Evolutionary conservation across 2,329 filamentous ascomycete genomes (phyloP).

Genomic region (Sarocladiaceae sp.): DNA sequence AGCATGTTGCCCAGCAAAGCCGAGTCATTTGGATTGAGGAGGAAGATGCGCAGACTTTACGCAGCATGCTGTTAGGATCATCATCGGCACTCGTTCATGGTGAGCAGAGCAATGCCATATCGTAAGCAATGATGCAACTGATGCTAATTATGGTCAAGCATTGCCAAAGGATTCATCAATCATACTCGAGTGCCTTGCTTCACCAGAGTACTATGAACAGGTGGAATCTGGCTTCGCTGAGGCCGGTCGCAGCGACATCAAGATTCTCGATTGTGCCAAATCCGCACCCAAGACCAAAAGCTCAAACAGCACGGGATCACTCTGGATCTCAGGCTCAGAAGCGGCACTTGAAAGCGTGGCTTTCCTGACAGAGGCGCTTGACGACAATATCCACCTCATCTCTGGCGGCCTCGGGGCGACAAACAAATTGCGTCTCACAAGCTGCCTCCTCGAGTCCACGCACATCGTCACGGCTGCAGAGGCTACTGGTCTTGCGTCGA

Average conservation of each 20-base stretch:
- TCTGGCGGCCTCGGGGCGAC: conserved; percentile 42
- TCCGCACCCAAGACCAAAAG: not conserved
- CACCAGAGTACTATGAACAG: not conserved
- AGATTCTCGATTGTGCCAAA: not conserved
- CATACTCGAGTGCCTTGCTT: not conserved
- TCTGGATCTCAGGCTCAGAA: conserved; percentile 52
- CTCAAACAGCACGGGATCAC: conserved; percentile 29
- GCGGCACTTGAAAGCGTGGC: conserved; percentile 44
- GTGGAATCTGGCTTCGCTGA: not conserved
- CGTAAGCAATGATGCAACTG: not conserved
- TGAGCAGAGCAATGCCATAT: conserved; percentile 8
- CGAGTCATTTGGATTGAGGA: not conserved
- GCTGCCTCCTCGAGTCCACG: conserved; percentile 45
- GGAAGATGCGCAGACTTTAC: not conserved
- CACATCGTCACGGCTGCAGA: conserved; percentile 46
- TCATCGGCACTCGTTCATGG: not conserved
- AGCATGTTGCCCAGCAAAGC: conserved; percentile 4
- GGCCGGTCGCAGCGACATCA: not conserved
- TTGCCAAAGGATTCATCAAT: not conserved
- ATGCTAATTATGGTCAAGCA: not conserved
- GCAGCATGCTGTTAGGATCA: not conserved
- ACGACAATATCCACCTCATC: conserved; percentile 48
- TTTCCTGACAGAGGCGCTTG: conserved; percentile 50
- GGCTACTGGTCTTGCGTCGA: conserved; percentile 45
- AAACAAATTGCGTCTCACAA: conserved; percentile 48